Evolutionary conservation across 2,329 filamentous ascomycete genomes (phyloP), one percentile per base, ranked within the genome.

Genomic region (Tolypocladium album): DNA sequence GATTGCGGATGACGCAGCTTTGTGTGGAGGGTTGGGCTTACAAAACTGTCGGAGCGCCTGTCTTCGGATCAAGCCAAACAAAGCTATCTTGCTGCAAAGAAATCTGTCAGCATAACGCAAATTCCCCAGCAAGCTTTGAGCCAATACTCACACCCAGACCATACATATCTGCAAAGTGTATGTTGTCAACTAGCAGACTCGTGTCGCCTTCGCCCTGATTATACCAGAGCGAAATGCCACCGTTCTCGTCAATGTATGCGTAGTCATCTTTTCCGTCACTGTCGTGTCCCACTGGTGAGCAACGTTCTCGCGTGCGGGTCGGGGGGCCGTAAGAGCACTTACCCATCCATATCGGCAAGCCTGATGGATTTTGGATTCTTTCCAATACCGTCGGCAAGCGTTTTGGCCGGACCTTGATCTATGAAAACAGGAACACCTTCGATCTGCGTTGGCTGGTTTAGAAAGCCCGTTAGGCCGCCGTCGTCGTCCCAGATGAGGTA

Each of bases 141-240:
- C 39, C 39, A 40, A 40, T 40, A 40, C 39, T 40, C 39, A 40
- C 39, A 20, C 39, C 39, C 39, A 20, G 4, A 9, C 15, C 15
- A 20, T 20, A 4, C 39, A 40, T 20, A 40, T 40, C 39, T 6
- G 39, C 39, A 40, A 40, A 40, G 39, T 40, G 39, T 17, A 40
- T 40, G 39, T 40, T 40, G 39, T 40, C 39, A 40, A 40, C 5
- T 20, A 40, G 39, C 39, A 40, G 15, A 6, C 39, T 40, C 15
- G 39, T 40, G 39, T 40, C 39, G 17, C 39, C 39, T 2, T 40
- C 39, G 15, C 52, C 52, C 3, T 56, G 59, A 39, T 64, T 64
- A 6, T 64, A 64, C 61, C 62, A 66, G 22, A 65, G 62, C 6
- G 1, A 22, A 7, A 55, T 39, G 17, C 52, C 52, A 1, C 52